Base-by-base conservation (phyloP, 2,329 filamentous ascomycete species). In the Calonectria ilicicola region DNA sequence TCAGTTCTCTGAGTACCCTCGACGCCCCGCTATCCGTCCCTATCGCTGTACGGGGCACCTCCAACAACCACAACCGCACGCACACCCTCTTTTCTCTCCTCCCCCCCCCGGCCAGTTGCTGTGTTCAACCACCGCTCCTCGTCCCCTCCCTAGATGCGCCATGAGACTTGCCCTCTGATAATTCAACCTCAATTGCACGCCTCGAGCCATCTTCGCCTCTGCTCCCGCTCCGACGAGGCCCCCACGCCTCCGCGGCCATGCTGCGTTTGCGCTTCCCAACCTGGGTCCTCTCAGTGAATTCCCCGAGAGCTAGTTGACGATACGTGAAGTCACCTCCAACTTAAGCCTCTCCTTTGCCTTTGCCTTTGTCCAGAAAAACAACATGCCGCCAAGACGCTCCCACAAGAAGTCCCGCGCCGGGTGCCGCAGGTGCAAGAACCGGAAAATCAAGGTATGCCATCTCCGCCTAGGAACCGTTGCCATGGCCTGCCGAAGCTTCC, bases 401-500 rank as follows among this genome's bases (percentile, higher is more conserved):
- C 92, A 94, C 83, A 93, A 92, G 81, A 94, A 93, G 85, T 93
- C 91, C 69, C 88, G 92, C 76, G 89, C 91, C 65, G 92, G 92
- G 56, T 94, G 92, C 78, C 87, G 88, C 74, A 86, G 90, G 71
- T 94, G 92, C 83, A 94, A 93, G 84, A 86, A 87, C 68, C 87
- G 92, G 73, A 93, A 93, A 83, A 93, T 94, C 80, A 94, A 94
- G 89, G 91, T 92, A 83, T 62, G 79, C 67, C 38, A 49, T 46
- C 47, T 27, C 51, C 46, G 21, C 10, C 40, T 17, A 9, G 40
- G 58, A n/a, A 27, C 38, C 9, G 38, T 32, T 23, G 53, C 64
- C 53, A 44, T 21, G 6, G 26, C 56, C 27, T 67, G 44, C 69
- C 69, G 64, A 56, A 29, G 26, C 51, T 51, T 68, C 64, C 66